Base-by-base conservation (phyloP, 2,329 filamentous ascomycete species). In the Taxawa tesnikishii region DNA sequence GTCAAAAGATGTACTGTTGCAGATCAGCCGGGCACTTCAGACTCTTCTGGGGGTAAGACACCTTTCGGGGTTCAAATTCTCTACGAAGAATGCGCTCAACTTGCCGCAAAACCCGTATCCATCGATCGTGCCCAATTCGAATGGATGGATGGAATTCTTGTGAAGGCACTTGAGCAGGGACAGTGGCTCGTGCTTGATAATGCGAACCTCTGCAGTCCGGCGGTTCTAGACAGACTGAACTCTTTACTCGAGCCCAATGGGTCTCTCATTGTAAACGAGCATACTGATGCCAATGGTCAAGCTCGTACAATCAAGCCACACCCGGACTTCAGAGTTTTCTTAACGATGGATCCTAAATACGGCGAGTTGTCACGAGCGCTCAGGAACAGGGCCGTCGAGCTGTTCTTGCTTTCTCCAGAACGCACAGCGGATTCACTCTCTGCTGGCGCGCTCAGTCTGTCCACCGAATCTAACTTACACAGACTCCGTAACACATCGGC, bases 171-270 rank as follows among this genome's bases (percentile, higher is more conserved):
- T 8, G 71, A 92, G 48, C 67, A 79, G 44, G 90, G 90, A 10
- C 73, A 85, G 38, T 98, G 90, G 90, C 67, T 98, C 12, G 78
- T 98, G 8, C 73, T 98, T 14, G 90, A 98, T 56, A 94, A 98
- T 55, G 90, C 92, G 38, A 98, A 98, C 49, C 70, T 98, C 36
- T 98, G 92, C 60, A 94, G 81, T 48, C 80, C 88, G 15, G 94
- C 88, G 5, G 90, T 98, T 1, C 69, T 98, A 7, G 90, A 98
- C 56, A 73, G 92, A 39, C 63, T 98, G 31, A 98, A 98, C 54
- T 96, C 90, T 1, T 63, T 98, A 6, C 77, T 96, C 6, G 90
- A 98, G 52, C 87, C 85, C 0, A 79, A 87, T 47, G 90, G 90
- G 1, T 77, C 75, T 40, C 63, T 98, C 14, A 84, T 83, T 45